Percentiles rank a stretch among this genome's conserved stretches.
These are phyloP conservation scores for Ensete glaucum DNA, from an alignment of 176 grass and related monocot genomes.

Conservation along the genomic window DNA sequence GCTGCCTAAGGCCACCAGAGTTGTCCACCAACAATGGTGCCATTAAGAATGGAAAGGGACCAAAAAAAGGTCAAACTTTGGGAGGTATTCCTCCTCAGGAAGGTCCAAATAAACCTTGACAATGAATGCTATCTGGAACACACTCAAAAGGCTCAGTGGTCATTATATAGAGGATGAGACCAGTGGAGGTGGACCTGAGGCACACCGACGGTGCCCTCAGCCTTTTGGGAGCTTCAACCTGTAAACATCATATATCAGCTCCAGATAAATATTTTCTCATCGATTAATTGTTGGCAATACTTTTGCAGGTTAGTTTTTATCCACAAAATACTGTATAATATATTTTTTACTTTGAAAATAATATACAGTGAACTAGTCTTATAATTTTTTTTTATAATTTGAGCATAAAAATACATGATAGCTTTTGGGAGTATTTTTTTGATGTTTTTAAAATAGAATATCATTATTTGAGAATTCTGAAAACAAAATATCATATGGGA, in stretches of 20 bases:
- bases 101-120: conserved; percentile 81
- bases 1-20: conserved; percentile 66
- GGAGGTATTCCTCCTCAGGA: conserved; percentile 58
- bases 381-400: no score
- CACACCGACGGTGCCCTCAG: conserved; percentile 54
- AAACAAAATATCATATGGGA: no score
- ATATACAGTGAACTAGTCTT: no score
- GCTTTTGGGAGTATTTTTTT: no score
- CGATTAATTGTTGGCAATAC: no score
- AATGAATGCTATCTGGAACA: conserved; percentile 49
- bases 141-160: conserved; percentile 41
- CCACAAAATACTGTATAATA: no score
- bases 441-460: no score
- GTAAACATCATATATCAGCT: background rate
- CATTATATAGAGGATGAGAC: conserved; percentile 54
- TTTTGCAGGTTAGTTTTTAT: no score
- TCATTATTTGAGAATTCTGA: no score
- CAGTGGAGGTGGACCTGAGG: conserved; percentile 70
- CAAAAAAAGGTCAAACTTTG: conserved; percentile 64
- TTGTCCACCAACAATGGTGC: conserved; percentile 62
- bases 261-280: no score
- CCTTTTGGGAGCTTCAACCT: conserved; percentile 73
- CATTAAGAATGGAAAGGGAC: conserved; percentile 57
- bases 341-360: no score
- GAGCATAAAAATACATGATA: no score